Evolutionary conservation across 2,329 filamentous ascomycete genomes (phyloP).

Genomic region (Ilyonectria sp.): DNA sequence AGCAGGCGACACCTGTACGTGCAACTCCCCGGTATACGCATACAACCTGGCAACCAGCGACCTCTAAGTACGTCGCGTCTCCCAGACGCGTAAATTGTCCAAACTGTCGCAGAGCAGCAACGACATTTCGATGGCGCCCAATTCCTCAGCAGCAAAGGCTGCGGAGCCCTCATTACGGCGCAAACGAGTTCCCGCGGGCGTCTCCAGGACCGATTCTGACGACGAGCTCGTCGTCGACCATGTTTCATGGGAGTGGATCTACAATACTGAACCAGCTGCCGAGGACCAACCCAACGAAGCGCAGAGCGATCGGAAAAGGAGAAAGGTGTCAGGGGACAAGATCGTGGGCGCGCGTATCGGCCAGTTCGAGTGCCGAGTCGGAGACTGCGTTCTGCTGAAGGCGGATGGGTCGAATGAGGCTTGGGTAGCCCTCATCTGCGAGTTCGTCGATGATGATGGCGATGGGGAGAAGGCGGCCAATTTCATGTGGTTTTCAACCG

Average conservation of each 20-base stretch:
- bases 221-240: slow-evolving; percentile 86
- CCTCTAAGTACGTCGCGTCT: slow-evolving; percentile 47
- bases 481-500: slow-evolving; percentile 96
- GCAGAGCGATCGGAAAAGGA: slow-evolving; percentile 54
- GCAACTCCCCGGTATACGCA: slow-evolving; percentile 42
- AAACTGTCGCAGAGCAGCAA: slow-evolving; percentile 25
- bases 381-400: slow-evolving; percentile 89
- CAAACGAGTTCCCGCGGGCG: slow-evolving; percentile 60
- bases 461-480: slow-evolving; percentile 80
- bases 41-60: slow-evolving; percentile 38
- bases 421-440: slow-evolving; percentile 92
- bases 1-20: slow-evolving; percentile 19
- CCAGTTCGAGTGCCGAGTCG: slow-evolving; percentile 82
- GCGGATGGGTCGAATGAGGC: slow-evolving; percentile 89
- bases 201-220: slow-evolving; percentile 85
- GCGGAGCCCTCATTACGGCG: slow-evolving; percentile 38
- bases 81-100: slow-evolving; percentile 47
- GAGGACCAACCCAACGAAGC: slow-evolving; percentile 45
- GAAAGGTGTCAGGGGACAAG: slow-evolving; percentile 55
- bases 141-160: slow-evolving; percentile 33
- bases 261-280: slow-evolving; percentile 58
- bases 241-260: slow-evolving; percentile 85
- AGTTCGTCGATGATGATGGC: slow-evolving; percentile 83
- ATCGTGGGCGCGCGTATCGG: slow-evolving; percentile 90
- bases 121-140: slow-evolving; percentile 46